Conservation (phyloP, 2,329 filamentous ascomycete species). For the Bimuria novae-zelandiae region DNA sequence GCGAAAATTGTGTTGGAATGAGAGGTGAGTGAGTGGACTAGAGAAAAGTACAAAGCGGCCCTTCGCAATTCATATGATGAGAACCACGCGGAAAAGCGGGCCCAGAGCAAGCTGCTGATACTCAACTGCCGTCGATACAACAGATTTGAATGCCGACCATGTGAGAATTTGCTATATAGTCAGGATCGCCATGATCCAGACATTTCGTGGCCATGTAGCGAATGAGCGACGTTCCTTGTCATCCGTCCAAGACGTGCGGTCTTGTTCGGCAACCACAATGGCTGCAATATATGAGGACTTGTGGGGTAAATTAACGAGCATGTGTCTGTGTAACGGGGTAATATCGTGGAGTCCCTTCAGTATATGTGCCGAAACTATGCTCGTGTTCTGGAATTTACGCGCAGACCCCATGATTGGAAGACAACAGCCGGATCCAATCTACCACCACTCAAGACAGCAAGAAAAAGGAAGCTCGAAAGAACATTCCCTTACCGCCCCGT, state of each 20-base stretch:
- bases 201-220: neutral
- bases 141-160: slow-evolving; percentile 1
- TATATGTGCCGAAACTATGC: slow-evolving; percentile 9
- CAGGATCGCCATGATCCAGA: slow-evolving; percentile 4
- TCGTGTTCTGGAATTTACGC: slow-evolving; percentile 11
- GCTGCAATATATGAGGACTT: neutral
- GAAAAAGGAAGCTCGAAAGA: neutral
- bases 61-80: slow-evolving; percentile 13
- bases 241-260: neutral
- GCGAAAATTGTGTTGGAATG: slow-evolving; percentile 4
- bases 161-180: neutral
- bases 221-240: neutral
- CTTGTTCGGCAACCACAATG: slow-evolving; percentile 3
- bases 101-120: slow-evolving; percentile 4
- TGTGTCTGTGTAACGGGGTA: slow-evolving; percentile 5
- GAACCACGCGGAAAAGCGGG: neutral
- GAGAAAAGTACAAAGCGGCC: slow-evolving; percentile 4
- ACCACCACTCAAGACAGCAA: neutral
- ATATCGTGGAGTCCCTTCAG: slow-evolving; percentile 7
- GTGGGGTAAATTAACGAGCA: slow-evolving; percentile 6
- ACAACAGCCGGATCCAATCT: slow-evolving; percentile 2
- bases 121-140: slow-evolving; percentile 17
- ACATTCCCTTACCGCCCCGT: neutral
- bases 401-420: slow-evolving; percentile 8
- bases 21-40: slow-evolving; percentile 10